A percentile compares a stretch with the other conserved stretches of the same genome.
Conservation (phyloP, 805 yeast species). For the Barnettozyma populi region DNA sequence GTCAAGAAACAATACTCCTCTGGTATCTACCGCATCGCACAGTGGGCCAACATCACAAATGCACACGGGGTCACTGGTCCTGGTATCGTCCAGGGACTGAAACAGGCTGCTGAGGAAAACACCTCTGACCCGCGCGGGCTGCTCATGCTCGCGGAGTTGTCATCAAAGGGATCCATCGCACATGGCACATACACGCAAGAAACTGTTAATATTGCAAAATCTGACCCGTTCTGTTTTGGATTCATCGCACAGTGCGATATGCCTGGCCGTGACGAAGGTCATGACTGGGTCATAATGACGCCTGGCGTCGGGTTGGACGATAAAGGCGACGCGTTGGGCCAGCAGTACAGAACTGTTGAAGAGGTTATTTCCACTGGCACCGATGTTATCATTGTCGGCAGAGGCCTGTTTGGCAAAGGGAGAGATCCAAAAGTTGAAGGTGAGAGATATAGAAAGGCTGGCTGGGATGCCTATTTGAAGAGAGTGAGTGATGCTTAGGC, state of each 20-base stretch:
- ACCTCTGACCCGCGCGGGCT: conserved; percentile 80
- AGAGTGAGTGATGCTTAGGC: conserved; percentile 20
- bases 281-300: conserved; percentile 95
- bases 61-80: conserved; percentile 97
- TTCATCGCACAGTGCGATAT: conserved; percentile 90
- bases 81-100: conserved; percentile 85
- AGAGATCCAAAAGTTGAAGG: conserved; percentile 89
- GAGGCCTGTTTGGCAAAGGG: conserved; percentile 93
- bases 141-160: conserved; percentile 91
- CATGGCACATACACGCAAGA: conserved; percentile 82
- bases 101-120: conserved; percentile 66
- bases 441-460: conserved; percentile 83
- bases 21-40: conserved; percentile 82
- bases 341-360: conserved; percentile 89
- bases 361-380: conserved; percentile 83
- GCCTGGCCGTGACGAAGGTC: conserved; percentile 79
- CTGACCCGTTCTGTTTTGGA: conserved; percentile 89
- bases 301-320: conserved; percentile 99
- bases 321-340: conserved; percentile 93
- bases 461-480: conserved; percentile 84
- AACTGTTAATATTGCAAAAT: conserved; percentile 85
- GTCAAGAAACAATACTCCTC: conserved; percentile 91
- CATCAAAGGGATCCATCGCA: conserved; percentile 91
- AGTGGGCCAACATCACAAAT: conserved; percentile 96
- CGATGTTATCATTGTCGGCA: conserved; percentile 95